Base-by-base conservation (phyloP, 2,329 filamentous ascomycete genomes). In the Alternaria consortialis region DNA sequence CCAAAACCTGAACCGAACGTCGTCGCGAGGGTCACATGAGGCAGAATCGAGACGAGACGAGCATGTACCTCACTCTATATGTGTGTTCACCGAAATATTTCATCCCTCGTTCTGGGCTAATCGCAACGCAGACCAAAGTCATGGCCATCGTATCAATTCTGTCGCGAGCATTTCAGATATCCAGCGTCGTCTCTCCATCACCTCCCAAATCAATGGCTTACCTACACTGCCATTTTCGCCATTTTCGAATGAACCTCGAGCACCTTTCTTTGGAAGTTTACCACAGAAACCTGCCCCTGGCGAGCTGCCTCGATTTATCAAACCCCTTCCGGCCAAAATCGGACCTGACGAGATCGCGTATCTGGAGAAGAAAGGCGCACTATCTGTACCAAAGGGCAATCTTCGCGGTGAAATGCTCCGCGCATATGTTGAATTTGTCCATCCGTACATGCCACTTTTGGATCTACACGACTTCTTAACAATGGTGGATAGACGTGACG, bases 371-470 rank as follows among this genome's bases (percentile, higher is more conserved):
- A 97, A 97, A 82, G 93, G 93, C 5, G 93, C 93, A 1, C 82
- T 97, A 67, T 88, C 88, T 2, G 86, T 97, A 40, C 94, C 94
- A 2, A 84, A 86, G 40, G 79, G 85, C 4, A 80, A 82, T 5
- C 83, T 97, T 36, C 91, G 94, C 72, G 92, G 91, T 76, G 93
- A 93, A 60, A 84, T 97, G 43, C 82, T 98, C 15, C 89, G 90
- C 69, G 89, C 89, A 39, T 97, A 95, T 71, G 85, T 94, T 63
- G 91, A 97, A 80, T 97, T 91, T 76, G 93, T 97, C 7, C 91
- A 97, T 77, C 93, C 94, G 1, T 97, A 92, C 77, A 97, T 97
- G 92, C 94, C 94, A 25, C 83, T 97, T 32, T 81, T 97, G 64
- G 93, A 89, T 61, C 70, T 89, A 48, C 84, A 88, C 64, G 86